Base-by-base conservation (phyloP, 2,329 filamentous ascomycete species). In the Basipetospora sp. region DNA sequence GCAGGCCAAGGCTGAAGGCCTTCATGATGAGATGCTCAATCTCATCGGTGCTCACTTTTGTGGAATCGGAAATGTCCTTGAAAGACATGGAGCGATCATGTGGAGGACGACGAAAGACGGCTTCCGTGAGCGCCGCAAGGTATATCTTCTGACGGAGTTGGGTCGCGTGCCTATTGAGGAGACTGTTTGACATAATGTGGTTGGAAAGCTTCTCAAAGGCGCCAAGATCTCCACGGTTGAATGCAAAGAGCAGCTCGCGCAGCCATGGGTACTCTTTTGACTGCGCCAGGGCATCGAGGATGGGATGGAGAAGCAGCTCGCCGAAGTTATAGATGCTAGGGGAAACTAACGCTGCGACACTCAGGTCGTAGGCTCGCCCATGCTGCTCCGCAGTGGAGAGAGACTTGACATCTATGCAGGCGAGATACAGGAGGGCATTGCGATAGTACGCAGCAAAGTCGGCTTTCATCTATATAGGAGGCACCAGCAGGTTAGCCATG, bases 21-120 rank as follows among this genome's bases (percentile, higher is more conserved):
- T 94, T 96, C 90, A 98, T 98, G 51, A 98, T 82, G 45, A 98
- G 65, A 57, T 96, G 88, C 68, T 98, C 90, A 48, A 98, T 96
- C 64, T 96, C 85, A 51, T 90, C 77, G 3, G 77, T 74, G 48
- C 77, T 73, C 36, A 98, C 87, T 61, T 94, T 93, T 3, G 90
- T 98, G 65, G 96, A 88, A 47, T 80, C 70, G 4, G 82, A 74
- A 52, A 98, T 94, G 35, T 85, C 83, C 37, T 68, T 64, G 62
- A 98, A 98, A 4, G 81, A 81, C 80, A 98, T 90, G 50, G 85
- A 80, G 45, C 90, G 82, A 65, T 96, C 85, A 56, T 98, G 90
- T 20, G 90, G 88, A 34, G 90, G 86, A 33, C 90, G 81, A 40
- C 85, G 83, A 71, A 98, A 98, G 42, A 98, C 86, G 41, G 87